Evolutionary conservation across 2,329 filamentous ascomycete species (phyloP).

Genomic region (Ophiosphaerella korrae): DNA sequence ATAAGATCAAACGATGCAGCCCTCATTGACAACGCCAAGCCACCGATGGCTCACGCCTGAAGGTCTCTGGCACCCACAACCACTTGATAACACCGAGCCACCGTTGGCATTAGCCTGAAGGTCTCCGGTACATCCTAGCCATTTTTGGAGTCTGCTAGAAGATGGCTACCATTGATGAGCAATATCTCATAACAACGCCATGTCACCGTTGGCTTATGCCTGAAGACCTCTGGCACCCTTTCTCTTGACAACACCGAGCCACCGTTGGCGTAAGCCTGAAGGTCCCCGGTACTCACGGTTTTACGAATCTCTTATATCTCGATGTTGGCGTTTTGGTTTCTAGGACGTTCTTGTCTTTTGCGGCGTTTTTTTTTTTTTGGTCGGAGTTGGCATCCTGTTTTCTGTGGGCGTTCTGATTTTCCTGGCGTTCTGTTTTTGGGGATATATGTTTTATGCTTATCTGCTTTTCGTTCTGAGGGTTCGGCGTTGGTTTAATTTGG

Average conservation of each 20-base stretch:
- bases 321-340: too few relatives aligned
- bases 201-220: slow-evolving; percentile 2
- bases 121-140: not conserved
- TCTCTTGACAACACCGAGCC: slow-evolving; percentile 2
- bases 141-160: too few relatives aligned
- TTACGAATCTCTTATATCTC: too few relatives aligned
- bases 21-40: slow-evolving; percentile 5
- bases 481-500: too few relatives aligned
- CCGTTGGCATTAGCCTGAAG: slow-evolving; percentile 1
- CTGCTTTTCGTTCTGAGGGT: too few relatives aligned
- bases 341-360: too few relatives aligned
- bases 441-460: too few relatives aligned
- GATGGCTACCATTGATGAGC: not conserved
- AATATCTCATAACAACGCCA: slow-evolving; percentile 2
- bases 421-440: too few relatives aligned
- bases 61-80: slow-evolving; percentile 4
- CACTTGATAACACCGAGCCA: not conserved
- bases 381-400: too few relatives aligned
- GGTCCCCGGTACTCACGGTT: not conserved
- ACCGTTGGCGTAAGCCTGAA: slow-evolving; percentile 2
- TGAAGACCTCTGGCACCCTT: slow-evolving; percentile 5
- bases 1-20: slow-evolving; percentile 7
- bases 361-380: too few relatives aligned
- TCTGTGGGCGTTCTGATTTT: too few relatives aligned
- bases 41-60: slow-evolving; percentile 11